These are phyloP conservation scores for Cryptosporidium andersoni DNA, from an alignment of 169 alveolate genomes.

Conservation along the genomic window DNA sequence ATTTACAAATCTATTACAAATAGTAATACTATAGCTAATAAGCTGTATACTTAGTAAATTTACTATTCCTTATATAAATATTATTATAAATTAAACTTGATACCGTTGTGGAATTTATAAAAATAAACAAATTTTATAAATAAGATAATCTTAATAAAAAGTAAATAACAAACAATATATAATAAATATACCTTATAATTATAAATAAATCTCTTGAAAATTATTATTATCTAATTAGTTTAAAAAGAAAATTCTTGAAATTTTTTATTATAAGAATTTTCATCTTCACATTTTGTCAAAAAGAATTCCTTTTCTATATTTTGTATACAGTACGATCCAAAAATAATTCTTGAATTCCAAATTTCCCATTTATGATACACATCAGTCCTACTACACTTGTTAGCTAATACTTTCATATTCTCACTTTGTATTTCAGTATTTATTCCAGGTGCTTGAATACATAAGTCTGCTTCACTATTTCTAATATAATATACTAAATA, in stretches of 20 bases:
- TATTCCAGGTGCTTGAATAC: not conserved
- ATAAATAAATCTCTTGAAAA: too few species aligned
- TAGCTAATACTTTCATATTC: not conserved
- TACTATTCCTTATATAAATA: too few species aligned
- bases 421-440: not conserved
- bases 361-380: conserved; percentile 15
- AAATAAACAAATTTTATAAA: too few species aligned
- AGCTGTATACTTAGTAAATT: too few species aligned
- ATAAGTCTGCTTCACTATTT: conserved; percentile 20
- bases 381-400: conserved; percentile 16
- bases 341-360: conserved; percentile 43
- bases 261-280: not conserved
- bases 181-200: too few species aligned
- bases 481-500: conserved; percentile 25
- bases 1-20: too few species aligned
- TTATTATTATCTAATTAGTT: too few species aligned
- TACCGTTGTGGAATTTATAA: too few species aligned
- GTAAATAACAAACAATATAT: too few species aligned
- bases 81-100: too few species aligned
- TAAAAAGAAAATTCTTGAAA: conserved; percentile 12
- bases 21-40: too few species aligned
- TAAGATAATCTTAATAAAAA: too few species aligned
- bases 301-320: not conserved
- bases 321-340: conserved; percentile 58
- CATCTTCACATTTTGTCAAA: conserved; percentile 15